These are phyloP conservation scores for Pleurotus eryngii DNA, from an alignment of 768 basidiomycete species.

Conservation along the genomic window DNA sequence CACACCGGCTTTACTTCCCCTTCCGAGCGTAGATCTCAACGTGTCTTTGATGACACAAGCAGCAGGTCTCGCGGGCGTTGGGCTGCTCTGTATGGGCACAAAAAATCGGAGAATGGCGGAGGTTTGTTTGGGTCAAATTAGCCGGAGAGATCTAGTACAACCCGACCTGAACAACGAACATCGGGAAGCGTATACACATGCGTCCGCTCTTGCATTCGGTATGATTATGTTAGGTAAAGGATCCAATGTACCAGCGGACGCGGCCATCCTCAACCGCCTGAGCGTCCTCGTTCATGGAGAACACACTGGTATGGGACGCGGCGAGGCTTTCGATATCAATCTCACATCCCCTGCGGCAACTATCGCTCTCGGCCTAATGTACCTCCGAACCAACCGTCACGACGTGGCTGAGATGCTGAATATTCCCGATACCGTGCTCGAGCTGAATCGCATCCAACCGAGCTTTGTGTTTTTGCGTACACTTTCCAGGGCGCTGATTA, in stretches of 20 bases:
- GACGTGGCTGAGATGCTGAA: conserved; percentile 86
- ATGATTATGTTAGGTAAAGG: conserved; percentile 96
- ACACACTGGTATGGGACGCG: conserved; percentile 29
- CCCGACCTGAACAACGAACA: conserved; percentile 86
- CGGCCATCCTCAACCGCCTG: conserved; percentile 62
- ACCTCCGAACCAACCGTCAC: conserved; percentile 75
- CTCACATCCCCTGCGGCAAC: conserved; percentile 91
- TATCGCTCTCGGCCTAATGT: conserved; percentile 90
- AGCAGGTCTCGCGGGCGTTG: conserved; percentile 83
- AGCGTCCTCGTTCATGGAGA: conserved; percentile 78
- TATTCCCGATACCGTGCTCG: conserved; percentile 77
- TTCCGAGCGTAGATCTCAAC: conserved; percentile 83
- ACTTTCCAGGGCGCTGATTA: conserved; percentile 72
- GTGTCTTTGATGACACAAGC: conserved; percentile 88
- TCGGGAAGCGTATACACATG: conserved; percentile 88
- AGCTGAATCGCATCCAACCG: conserved; percentile 83
- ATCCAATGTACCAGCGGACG: conserved; percentile 71
- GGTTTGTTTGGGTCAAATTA: conserved; percentile 82
- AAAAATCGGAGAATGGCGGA: conserved; percentile 91
- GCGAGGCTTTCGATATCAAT: conserved; percentile 73
- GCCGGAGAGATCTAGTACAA: conserved; percentile 70
- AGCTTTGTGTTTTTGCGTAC: conserved; percentile 83
- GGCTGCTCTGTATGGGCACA: conserved; percentile 86
- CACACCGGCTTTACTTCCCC: conserved; percentile 88
- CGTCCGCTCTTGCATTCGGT: conserved; percentile 88